These are phyloP conservation scores for Nitzschia sp. DNA, from an alignment of 108 stramenopile genomes.

Conservation along the genomic window DNA sequence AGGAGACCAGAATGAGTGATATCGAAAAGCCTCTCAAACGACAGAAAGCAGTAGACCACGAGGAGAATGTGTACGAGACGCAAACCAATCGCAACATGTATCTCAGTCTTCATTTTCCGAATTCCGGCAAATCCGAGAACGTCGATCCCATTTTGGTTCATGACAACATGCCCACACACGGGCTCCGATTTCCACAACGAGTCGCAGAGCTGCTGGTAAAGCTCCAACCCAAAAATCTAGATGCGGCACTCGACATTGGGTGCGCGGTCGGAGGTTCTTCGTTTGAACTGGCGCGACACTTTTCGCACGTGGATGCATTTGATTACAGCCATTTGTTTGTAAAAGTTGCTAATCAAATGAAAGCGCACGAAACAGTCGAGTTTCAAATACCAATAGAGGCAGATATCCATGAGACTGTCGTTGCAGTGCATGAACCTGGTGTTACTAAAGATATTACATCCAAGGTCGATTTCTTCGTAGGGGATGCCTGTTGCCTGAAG, in stretches of 20 bases:
- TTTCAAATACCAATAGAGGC: constrained; percentile 81
- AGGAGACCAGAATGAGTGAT: background rate
- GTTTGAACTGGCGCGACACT: constrained; percentile 75
- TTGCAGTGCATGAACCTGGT: constrained; percentile 53
- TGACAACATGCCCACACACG: constrained; percentile 51
- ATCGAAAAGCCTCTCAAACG: too few relatives aligned
- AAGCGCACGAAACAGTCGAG: constrained; percentile 40
- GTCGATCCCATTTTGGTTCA: constrained; percentile 54
- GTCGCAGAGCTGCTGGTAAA: constrained; percentile 44
- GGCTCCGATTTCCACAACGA: constrained; percentile 64
- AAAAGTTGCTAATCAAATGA: constrained; percentile 70
- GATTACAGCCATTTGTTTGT: constrained; percentile 82
- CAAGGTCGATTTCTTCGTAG: constrained; percentile 71
- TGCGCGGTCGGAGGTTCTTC: constrained; percentile 90
- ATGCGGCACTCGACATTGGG: constrained; percentile 76
- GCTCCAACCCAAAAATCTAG: constrained; percentile 43
- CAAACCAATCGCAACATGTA: constrained; percentile 58
- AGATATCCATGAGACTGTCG: constrained; percentile 50
- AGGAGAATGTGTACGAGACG: constrained; percentile 67
- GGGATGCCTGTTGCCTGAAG: constrained; percentile 76
- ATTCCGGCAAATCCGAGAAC: constrained; percentile 45
- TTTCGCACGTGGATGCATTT: constrained; percentile 84
- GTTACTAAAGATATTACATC: constrained; percentile 37
- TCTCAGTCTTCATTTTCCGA: constrained; percentile 65
- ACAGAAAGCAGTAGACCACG: too few relatives aligned